Evolutionary conservation across 176 grass and related monocot species (phyloP), one percentile per base, ranked within the genome.

Genomic region (Cenchrus americanus): DNA sequence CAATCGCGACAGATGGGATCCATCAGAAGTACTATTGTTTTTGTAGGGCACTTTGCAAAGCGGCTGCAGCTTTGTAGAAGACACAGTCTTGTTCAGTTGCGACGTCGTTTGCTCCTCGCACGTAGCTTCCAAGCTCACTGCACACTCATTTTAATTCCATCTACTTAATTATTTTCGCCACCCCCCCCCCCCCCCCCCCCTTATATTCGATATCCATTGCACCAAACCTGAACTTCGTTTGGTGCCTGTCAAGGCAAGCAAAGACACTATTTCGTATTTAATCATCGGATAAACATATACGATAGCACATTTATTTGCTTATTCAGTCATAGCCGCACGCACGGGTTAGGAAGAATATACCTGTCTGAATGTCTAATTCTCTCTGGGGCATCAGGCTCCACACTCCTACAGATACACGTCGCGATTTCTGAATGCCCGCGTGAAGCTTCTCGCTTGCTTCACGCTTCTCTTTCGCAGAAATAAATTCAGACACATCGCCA

Each of bases 101-200:
- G 67, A 62, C 77, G 80, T 72, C 79, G 50, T 79, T 86, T 42
- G 88, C 84, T 83, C 84, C 84, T 83, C 67, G 80, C 88, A 90
- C 88, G 84, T 90, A 90, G 88, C 73, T 90, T 90, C 88, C 84
- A 86, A 86, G 88, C 79, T 78, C 83, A 54, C 62, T 62, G 79
- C 37, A 78, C 63, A 37, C 63, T 10, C 23, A 3, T 27, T 9
- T 15, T 12, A 7, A 58, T n/a, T n/a, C n/a, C n/a, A n/a, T n/a
- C n/a, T n/a, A n/a, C n/a, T n/a, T n/a, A n/a, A n/a, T n/a, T n/a
- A n/a, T n/a, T n/a, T n/a, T n/a, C n/a, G n/a, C n/a, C n/a, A n/a
- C n/a, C n/a, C n/a, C n/a, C n/a, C n/a, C n/a, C n/a, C n/a, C n/a
- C n/a, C n/a, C n/a, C n/a, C n/a, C n/a, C n/a, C n/a, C n/a, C n/a